Base-by-base conservation (phyloP, 371 early-diverging fungal genomes). In the Circinella umbellata region DNA sequence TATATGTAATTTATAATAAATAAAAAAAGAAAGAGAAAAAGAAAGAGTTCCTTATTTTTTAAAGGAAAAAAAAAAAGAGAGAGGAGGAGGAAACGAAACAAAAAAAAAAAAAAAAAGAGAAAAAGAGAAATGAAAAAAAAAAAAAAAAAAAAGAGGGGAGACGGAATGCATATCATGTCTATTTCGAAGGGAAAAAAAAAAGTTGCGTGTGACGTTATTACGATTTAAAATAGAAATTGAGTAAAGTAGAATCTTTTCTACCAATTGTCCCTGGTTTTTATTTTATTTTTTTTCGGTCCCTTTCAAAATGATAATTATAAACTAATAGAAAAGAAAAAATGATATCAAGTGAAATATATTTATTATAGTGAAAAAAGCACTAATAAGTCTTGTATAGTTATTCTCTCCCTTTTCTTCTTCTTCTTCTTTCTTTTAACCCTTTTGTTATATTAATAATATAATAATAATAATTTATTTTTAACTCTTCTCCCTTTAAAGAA, bases 41-140 rank as follows among this genome's bases (percentile, higher is more conserved):
- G 27, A 27, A 2, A 27, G 27, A 27, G 27, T 0, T 27, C 27
- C 27, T 27, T 27, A 27, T 27, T 27, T 27, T n/a, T 17, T 9
- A 63, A 42, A 38, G 39, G 54, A 47, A 64, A 39, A 69, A 35
- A 64, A n/a, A 64, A 46, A 59, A 27, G 35, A 66, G 57, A 42
- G 15, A 35, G 35, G 3, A 34, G 34, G 5, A 57, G 17, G 37
- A 63, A 66, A 54, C 53, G 27, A 49, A 64, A 53, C 37, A 62
- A 60, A 47, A 27, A 27, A 57, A 57, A 57, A 20, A 46, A 63
- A 66, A 53, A 62, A 36, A 61, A 64, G 57, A 47, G 46, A 59
- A 53, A 64, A 69, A 59, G 69, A 49, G 42, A 57, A 38, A 63
- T 36, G 48, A 70, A 51, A 67, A 59, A 64, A 49, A 69, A 64